Base-by-base conservation (phyloP, 2,329 filamentous ascomycete genomes). In the Lachnellula cervina region DNA sequence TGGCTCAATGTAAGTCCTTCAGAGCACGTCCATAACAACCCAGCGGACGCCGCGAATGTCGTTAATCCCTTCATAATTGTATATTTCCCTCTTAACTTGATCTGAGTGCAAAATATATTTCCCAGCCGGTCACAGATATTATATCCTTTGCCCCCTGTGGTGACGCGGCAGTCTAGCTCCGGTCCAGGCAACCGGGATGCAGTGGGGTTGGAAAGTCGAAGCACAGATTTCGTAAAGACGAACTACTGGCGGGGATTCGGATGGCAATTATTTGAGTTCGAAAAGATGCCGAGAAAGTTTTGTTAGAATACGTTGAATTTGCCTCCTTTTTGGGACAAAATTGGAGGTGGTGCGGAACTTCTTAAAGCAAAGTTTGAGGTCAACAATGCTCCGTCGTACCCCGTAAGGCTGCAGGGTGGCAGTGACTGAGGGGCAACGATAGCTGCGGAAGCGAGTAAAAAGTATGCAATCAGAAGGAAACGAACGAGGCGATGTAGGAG, bases 51-150 rank as follows among this genome's bases (percentile, higher is more conserved):
- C 23, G 60, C 62, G 32, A 69, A 55, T 21, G 58, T 61, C 38
- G 57, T 57, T 47, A 61, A 52, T 40, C 58, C 52, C 59, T 61
- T 69, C 68, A 70, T 70, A 51, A 45, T 60, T 60, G 49, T 38
- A 49, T 44, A 21, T 51, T 37, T 55, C 19, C 38, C 13, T 13
- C 49, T 37, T 9, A 17, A 28, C 35, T 35, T 43, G 17, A 44
- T 14, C 6, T 21, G 4, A 44, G 2, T 11, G 13, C n/a, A 19
- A 23, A 38, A 14, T 25, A 19, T 21, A 19, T 21, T 35, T 37
- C 14, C 38, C 17, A 11, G 21, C 14, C 23, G 16, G 14, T 21
- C 35, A 14, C 11, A 35, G 44, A 23, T 16, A 19, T 21, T 43
- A 28, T n/a, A 43, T 43, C 25, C 14, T 51, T 25, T 51, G 17